Conservation (phyloP, 2,329 filamentous ascomycete species). For the Fusarium marasasianum region DNA sequence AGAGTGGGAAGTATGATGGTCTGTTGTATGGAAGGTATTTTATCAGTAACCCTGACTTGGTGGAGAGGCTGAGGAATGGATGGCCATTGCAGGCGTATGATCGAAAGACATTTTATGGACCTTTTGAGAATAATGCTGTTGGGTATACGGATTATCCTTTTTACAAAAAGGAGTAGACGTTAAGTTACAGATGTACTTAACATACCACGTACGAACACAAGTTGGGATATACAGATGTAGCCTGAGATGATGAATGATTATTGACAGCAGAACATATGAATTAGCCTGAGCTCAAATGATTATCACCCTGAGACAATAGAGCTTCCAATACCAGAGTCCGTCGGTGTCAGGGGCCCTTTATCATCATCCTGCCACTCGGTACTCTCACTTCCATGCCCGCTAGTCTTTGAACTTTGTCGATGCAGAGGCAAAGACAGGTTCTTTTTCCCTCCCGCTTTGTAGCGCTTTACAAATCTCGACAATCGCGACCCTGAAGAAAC, state of each 20-base stretch:
- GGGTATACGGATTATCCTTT: constrained; percentile 51
- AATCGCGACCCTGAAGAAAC: constrained; percentile 4
- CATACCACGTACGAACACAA: too few relatives aligned
- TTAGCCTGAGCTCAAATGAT: too few relatives aligned
- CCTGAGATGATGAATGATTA: neutral
- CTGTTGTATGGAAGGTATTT: constrained; percentile 59
- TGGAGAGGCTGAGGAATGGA: constrained; percentile 53
- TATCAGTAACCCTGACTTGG: constrained; percentile 59
- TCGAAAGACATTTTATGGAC: constrained; percentile 55
- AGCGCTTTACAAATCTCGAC: neutral
- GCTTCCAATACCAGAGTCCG: constrained; percentile 22
- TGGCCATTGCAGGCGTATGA: constrained; percentile 54
- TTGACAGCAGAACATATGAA: neutral
- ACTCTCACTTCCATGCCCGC: neutral
- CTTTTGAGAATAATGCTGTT: constrained; percentile 46
- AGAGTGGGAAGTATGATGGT: constrained; percentile 57
- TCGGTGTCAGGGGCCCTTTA: neutral
- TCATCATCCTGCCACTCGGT: neutral
- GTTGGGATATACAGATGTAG: neutral
- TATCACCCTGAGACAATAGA: neutral
- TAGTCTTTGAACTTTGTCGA: neutral
- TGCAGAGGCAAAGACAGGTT: neutral
- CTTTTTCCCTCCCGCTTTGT: neutral
- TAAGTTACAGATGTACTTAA: too few relatives aligned
- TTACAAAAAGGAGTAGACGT: neutral